Base-by-base conservation (phyloP, 768 basidiomycete species). In the Suillus brevipes region DNA sequence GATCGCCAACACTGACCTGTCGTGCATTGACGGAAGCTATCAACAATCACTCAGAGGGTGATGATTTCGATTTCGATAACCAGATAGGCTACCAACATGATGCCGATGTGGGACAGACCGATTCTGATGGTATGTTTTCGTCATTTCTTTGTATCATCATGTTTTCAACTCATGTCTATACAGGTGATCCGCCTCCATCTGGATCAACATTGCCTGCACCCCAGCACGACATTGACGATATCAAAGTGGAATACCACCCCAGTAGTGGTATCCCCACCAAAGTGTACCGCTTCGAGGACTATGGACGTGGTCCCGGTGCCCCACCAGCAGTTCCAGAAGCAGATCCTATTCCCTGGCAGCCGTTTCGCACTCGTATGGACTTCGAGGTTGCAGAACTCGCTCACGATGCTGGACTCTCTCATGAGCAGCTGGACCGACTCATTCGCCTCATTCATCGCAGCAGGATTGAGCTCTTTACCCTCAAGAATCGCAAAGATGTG, bases 301-400 rank as follows among this genome's bases (percentile, higher is more conserved):
- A 49, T 25, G 23, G 47, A 23, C 6, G 23, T 2, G 23, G 47
- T 10, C 9, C 23, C n/a, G 47, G 47, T 49, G 47, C 47, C 47
- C 47, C 47, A 49, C 12, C 47, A 28, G 38, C 49, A 16, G 3
- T 23, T n/a, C 34, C 20, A 28, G 56, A 47, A 25, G 62, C 63
- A 4, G 36, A 60, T 40, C 57, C 60, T 9, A 52, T 67, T 36
- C 67, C 66, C 34, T 68, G 62, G 62, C 18, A 47, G 10, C 67
- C 62, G 20, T 66, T 68, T 50, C 7, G 25, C 12, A 43, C 25
- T 37, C 28, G 47, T 38, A 31, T 60, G 2, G 43, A 68, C 58
- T 68, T 68, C 25, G 59, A 68, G 31, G 50, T 64, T 25, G 38
- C 59, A 5, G 66, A 68, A n/a, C 31, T 68, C 28, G 59, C 55